Evolutionary conservation across 73 alveolate genomes (phyloP), one percentile per base, ranked within the genome.

Genomic region (Blepharisma stoltei): DNA sequence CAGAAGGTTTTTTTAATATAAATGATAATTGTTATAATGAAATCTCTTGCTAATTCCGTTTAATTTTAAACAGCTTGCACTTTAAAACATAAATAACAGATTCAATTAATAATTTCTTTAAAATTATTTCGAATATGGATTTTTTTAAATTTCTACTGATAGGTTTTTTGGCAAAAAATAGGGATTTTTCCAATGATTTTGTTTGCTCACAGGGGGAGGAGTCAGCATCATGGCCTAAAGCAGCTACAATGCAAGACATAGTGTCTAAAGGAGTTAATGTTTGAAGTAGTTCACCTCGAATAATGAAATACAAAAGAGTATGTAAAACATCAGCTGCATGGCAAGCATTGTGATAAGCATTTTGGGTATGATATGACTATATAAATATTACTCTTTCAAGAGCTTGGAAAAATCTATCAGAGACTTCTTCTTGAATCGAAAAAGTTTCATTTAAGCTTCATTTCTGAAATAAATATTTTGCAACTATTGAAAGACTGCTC

Each of bases 151-250:
- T n/a, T n/a, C n/a, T n/a, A n/a, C n/a, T n/a, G n/a, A n/a, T n/a
- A n/a, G n/a, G n/a, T n/a, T n/a, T n/a, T n/a, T n/a, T n/a, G n/a
- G n/a, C n/a, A n/a, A n/a, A n/a, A n/a, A n/a, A n/a, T n/a, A n/a
- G n/a, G n/a, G n/a, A n/a, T n/a, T n/a, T n/a, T n/a, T n/a, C n/a
- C n/a, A n/a, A n/a, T n/a, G n/a, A n/a, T n/a, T n/a, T n/a, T n/a
- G n/a, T n/a, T n/a, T n/a, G n/a, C n/a, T n/a, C n/a, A n/a, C n/a
- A n/a, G n/a, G n/a, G n/a, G n/a, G n/a, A n/a, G n/a, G n/a, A n/a
- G n/a, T n/a, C n/a, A 23, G 27, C 6, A 70, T 70, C 81, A 48
- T 70, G 81, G 18, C 75, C 78, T 48, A 70, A 43, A 27, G 81
- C 73, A 52, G 81, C 81, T 14, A 70, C 43, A 18, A 70, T 70